Evolutionary conservation across 208 protist genomes (phyloP), one percentile per base, ranked within the genome.

Genomic region (Crithidia sp.): DNA sequence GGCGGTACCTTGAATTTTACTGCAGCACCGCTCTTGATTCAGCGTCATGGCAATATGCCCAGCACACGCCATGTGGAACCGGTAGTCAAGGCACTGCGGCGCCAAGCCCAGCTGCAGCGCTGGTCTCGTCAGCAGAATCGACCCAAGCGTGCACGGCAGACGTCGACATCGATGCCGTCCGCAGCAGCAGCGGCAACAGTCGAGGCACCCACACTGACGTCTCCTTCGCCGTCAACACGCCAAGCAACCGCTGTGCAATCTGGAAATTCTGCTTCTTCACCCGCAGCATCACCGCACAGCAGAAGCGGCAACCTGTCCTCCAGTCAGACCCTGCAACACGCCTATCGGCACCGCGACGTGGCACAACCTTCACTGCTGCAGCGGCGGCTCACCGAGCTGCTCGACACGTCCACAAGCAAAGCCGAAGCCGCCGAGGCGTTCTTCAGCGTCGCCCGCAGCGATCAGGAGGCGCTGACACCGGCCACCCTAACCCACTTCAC

Each of bases 381-480:
- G 58, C 77, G 67, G 7, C 67, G 82, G 13, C 54, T 84, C 8
- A 36, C 36, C 5, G 14, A 69, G 13, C 71, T 82, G 2, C 79
- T 95, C 10, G 17, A 13, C 7, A 40, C 41, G 0, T 81, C 86
- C 12, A 58, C 71, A 4, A 71, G 67, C 43, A 89, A 91, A 61
- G 70, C 49, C 3, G 88, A 77, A 19, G 75, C 83, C 4, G 64
- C 76, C 5, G 79, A 87, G 64, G 71, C 82, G 0, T 92, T 95
- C 69, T 72, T 87, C 17, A 55, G 81, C 3, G 41, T 90, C 41
- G 62, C 87, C 2, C 59, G 76, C 54, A 72, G 65, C 16, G 49
- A 69, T 8, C n/a, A 54, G 8, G 72, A 75, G 45, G 53, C 68
- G 7, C 19, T 83, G 68, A 61, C 61, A 13, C 58, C 74, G 7